A percentile compares a stretch with the other conserved stretches of the same genome.
These are phyloP conservation scores for Ceratobasidium sp. DNA, from an alignment of 1,284 basidiomycete genomes.

Conservation along the genomic window DNA sequence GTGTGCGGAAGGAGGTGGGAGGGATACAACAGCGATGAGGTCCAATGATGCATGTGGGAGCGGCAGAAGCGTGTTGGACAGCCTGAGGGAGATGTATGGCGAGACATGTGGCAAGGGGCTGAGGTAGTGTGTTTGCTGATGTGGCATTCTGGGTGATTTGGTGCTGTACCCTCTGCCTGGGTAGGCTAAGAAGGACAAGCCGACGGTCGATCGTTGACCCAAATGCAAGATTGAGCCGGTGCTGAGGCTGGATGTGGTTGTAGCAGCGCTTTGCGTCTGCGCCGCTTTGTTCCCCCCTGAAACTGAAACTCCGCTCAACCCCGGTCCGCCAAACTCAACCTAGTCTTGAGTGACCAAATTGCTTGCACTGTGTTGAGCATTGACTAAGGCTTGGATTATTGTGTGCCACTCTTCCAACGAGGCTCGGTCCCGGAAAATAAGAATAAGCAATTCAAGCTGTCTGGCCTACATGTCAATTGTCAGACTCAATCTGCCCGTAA, in stretches of 20 bases:
- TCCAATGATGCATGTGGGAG: conserved; percentile 91
- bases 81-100: conserved; percentile 81
- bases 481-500: conserved; percentile 85
- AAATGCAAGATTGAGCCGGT: conserved; percentile 63
- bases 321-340: conserved; percentile 47
- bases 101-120: conserved; percentile 59
- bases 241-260: conserved; percentile 61
- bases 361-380: conserved; percentile 51
- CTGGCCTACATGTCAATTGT: conserved; percentile 98
- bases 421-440: conserved; percentile 93
- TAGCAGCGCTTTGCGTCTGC: conserved; percentile 21
- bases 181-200: conserved; percentile 59
- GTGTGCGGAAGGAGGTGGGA: conserved; percentile 73
- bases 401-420: conserved; percentile 89
- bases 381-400: conserved; percentile 69
- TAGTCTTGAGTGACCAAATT: conserved; percentile 53
- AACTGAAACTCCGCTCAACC: background rate
- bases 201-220: conserved; percentile 69
- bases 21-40: conserved; percentile 90
- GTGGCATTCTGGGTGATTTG: conserved; percentile 64
- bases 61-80: conserved; percentile 82
- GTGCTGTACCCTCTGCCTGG: no score
- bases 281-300: background rate
- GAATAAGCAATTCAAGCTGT: conserved; percentile 90
- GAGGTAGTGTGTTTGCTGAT: conserved; percentile 26